phyloP scores from a whole-genome alignment of 2,329 filamentous ascomycete genomes.

The Pseudopithomyces chartarum region DNA sequence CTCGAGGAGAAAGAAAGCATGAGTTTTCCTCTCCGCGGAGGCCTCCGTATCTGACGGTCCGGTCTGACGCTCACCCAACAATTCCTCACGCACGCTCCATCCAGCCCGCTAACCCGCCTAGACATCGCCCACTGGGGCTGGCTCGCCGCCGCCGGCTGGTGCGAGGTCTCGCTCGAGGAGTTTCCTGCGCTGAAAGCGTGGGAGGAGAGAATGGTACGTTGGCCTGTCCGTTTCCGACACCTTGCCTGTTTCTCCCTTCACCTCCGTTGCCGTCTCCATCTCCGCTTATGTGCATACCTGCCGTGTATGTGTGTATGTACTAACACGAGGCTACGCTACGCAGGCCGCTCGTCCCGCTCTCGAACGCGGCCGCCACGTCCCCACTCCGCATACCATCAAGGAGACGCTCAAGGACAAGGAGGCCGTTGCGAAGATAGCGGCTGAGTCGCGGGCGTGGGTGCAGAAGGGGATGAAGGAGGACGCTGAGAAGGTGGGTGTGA shows the following conservation, averaged over 20 bases:
- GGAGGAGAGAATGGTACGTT: slow-evolving; percentile 66
- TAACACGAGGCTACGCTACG: neutral
- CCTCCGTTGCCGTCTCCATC: neutral
- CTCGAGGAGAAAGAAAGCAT: too few species aligned
- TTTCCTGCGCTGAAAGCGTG: slow-evolving; percentile 79
- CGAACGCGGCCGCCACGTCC: slow-evolving; percentile 77
- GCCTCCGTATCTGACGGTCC: too few species aligned
- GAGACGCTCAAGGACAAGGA: slow-evolving; percentile 63
- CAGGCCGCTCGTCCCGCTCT: slow-evolving; percentile 67
- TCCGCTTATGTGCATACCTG: too few species aligned
- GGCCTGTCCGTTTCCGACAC: too few species aligned
- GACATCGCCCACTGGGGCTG: slow-evolving; percentile 84
- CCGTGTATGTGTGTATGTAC: too few species aligned
- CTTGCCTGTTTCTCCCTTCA: too few species aligned
- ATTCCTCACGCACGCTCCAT: too few species aligned
- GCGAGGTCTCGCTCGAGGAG: slow-evolving; percentile 71
- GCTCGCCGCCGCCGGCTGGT: slow-evolving; percentile 65
- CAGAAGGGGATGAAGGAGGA: slow-evolving; percentile 72
- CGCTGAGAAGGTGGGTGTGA: slow-evolving; percentile 28
- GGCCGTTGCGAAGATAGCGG: slow-evolving; percentile 62
- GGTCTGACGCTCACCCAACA: neutral
- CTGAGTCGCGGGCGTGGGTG: slow-evolving; percentile 65
- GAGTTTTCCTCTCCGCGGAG: too few species aligned
- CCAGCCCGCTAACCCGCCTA: slow-evolving; percentile 4
- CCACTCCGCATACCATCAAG: slow-evolving; percentile 64